Base-by-base conservation (phyloP, 2,329 filamentous ascomycete species). In the Chaetomiaceae sp. region DNA sequence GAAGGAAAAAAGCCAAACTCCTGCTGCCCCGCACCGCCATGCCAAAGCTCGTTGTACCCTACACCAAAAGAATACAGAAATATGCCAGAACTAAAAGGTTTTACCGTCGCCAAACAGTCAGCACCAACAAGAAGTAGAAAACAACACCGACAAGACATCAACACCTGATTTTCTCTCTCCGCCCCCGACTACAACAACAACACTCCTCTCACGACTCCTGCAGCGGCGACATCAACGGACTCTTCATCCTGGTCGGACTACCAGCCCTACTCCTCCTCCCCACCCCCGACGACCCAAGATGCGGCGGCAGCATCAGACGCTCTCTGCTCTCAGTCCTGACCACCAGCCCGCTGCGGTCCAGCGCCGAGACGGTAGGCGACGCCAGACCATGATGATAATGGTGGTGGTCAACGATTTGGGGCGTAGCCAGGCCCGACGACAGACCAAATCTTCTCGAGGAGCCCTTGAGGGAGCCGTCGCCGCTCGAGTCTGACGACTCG, bases 271-370 rank as follows among this genome's bases (percentile, higher is more conserved):
- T 82, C 64, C 79, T 72, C 66, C 80, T 67, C 20, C 80, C 79
- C 2, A 77, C 77, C 44, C 73, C 77, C 54, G 80, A 74, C 25
- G 75, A 57, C 55, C 79, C 75, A 20, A 76, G 58, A 8, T 72
- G 77, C 13, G 80, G 65, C 8, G 73, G 77, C 14, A 78, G 75
- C 46, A 35, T 44, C 33, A 96, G 69, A 51, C 88, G 77, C 64
- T 97, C 93, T 47, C 89, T 77, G 65, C 89, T 95, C 65, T 96
- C 92, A 0, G 88, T 95, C 58, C 92, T 75, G 2, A 89, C 80
- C 48, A 88, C 83, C 56, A 96, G 66, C 1, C 91, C 91, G 41
- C 80, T 83, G 34, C 89, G 72, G 58, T 84, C 80, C 62, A 85
- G 74, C 5, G 75, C 74, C 47, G 71, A 75, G 30, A 51, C 34